A percentile compares a stretch with the other conserved stretches of the same genome.
Evolutionary conservation across 768 basidiomycete genomes (phyloP).

Genomic region (Termitomyces sp.): DNA sequence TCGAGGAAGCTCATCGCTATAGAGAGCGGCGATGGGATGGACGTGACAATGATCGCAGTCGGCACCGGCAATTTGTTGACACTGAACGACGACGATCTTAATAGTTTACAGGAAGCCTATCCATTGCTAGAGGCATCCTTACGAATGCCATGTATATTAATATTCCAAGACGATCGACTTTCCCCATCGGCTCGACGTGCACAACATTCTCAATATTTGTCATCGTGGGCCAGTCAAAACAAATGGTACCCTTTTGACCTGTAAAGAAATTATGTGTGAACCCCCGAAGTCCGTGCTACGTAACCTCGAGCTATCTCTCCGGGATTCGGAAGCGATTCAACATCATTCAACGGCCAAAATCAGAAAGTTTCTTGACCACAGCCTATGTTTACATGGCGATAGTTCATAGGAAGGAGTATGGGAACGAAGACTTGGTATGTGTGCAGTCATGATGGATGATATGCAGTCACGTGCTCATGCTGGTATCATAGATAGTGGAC

Average conservation of each 20-base stretch:
- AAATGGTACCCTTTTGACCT: not conserved
- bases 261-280: not conserved
- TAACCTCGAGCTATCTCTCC: not conserved
- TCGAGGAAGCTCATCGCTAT: constrained; percentile 64
- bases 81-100: constrained; percentile 10
- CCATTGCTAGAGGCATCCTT: not conserved
- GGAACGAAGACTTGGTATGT: constrained; percentile 55
- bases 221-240: not conserved
- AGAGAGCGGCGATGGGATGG: constrained; percentile 30
- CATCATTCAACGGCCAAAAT: constrained; percentile 36
- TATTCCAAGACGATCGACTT: not conserved
- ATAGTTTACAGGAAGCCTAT: not conserved
- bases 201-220: too few species aligned
- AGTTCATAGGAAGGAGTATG: constrained; percentile 40
- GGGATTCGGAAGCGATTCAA: not conserved
- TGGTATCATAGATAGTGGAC: constrained; percentile 37
- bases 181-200: not conserved
- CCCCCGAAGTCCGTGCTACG: too few species aligned
- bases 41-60: constrained; percentile 12
- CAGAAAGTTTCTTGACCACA: constrained; percentile 47
- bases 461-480: not conserved
- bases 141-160: not conserved
- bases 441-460: not conserved
- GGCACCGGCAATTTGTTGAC: constrained; percentile 12
- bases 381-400: constrained; percentile 40